Conservation (phyloP, 1,284 basidiomycete genomes). For the Cryptococcus sp. region DNA sequence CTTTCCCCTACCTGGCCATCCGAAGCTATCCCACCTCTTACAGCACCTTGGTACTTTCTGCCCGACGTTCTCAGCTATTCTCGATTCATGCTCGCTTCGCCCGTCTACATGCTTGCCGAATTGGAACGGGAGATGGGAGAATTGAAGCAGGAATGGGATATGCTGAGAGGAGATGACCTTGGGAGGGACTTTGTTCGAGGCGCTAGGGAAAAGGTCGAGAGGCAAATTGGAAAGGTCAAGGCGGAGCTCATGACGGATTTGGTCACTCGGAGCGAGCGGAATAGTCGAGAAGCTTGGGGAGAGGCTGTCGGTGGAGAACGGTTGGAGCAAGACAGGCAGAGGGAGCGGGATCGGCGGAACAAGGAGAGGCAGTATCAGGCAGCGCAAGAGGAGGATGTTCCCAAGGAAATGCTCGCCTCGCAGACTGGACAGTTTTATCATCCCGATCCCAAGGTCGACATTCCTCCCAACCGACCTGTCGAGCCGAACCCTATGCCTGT, state of each 20-base stretch:
- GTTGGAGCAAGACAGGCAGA: conserved; percentile 47
- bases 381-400: conserved; percentile 12
- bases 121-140: conserved; percentile 70
- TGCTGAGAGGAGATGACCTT: conserved; percentile 64
- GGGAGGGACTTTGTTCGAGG: conserved; percentile 73
- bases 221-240: conserved; percentile 69
- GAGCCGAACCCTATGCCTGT: conserved; percentile 40
- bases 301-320: conserved; percentile 39
- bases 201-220: conserved; percentile 66
- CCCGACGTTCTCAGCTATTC: conserved; percentile 85
- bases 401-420: conserved; percentile 15
- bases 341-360: conserved; percentile 38
- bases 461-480: conserved; percentile 35
- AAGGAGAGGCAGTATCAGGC: conserved; percentile 25
- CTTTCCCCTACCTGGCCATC: conserved; percentile 90
- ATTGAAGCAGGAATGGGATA: conserved; percentile 53
- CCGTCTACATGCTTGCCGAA: conserved; percentile 69
- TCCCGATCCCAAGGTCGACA: conserved; percentile 16
- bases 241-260: conserved; percentile 60
- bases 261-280: conserved; percentile 39
- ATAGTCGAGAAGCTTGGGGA: conserved; percentile 37
- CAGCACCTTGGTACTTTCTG: conserved; percentile 87
- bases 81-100: conserved; percentile 94
- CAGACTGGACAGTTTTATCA: too few species aligned
- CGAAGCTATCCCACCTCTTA: conserved; percentile 76